Base-by-base conservation (phyloP, 305 asterid genomes). In the Withania somnifera region DNA sequence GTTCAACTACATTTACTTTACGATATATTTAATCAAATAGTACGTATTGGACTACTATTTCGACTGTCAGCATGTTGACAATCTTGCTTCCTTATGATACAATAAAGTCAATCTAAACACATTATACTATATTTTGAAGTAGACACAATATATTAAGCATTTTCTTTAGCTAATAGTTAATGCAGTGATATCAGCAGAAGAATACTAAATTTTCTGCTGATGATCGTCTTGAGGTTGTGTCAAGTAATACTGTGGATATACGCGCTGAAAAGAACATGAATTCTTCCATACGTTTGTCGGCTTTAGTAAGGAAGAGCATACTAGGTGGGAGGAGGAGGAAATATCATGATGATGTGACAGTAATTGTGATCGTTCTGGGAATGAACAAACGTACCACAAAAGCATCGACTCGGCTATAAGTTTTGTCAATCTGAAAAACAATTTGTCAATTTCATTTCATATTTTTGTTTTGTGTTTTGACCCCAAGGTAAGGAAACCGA, bases 301-400 rank as follows among this genome's bases (percentile, higher is more conserved):
- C 64, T 91, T 95, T 75, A 95, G 95, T 15, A 88, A 86, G 89
- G 97, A 92, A 81, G 97, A 95, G 90, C 60, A 84, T 92, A 84
- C 98, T 98, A 10, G 98, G 93, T 68, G 98, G 98, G 66, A 90
- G 95, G 84, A 88, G 98, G 79, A 87, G 97, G 79, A 92, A 91
- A 84, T 95, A 95, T 83, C 98, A 95, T 7, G 97, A 95, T 24
- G 98, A 95, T 67, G 94, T 93, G 6, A 92, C 98, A 5, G 98
- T 93, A 34, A 92, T 95, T 8, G 98, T 95, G 56, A 88, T 95
- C 7, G 87, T 93, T 30, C 87, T 95, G 54, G 98, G 98, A 64
- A 88, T 93, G 66, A 92, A 89, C 79, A 92, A 93, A 84, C 92
- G 96, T 45, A 90, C 97, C 78, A 87, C 92, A n/a, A 93, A 92